Evolutionary conservation across 805 yeast genomes (phyloP), one percentile per base, ranked within the genome.

Genomic region (Wickerhamiella occidentalis): DNA sequence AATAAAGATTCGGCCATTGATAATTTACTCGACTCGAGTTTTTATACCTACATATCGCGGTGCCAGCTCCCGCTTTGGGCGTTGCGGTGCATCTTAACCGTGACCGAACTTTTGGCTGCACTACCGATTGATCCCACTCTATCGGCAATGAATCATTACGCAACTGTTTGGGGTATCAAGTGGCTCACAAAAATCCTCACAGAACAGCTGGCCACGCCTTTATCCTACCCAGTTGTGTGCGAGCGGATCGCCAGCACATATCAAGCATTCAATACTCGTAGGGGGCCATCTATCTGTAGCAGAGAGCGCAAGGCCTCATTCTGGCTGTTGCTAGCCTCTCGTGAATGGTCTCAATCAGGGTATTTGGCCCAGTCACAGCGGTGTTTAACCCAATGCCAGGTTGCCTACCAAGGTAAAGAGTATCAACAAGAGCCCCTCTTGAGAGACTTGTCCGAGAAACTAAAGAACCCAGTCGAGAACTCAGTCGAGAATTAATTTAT

Each of bases 301-400:
- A 11, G 44, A 11, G 49, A 61, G 59, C 72, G 96, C 49, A 86
- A 86, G 60, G 77, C 87, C 1, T 77, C 85, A 0, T 70, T 88
- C 25, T 87, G 95, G 85, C 73, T 74, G 55, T 61, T 87, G 23
- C 61, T 87, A 23, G 80, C 95, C 0, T 81, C 86, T 6, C 75
- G 75, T 50, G 84, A 82, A 59, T 79, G 95, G 82, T 71, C 72
- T 13, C 67, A 57, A 30, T 55, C 64, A 1, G 56, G 53, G 28
- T 57, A 56, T 21, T 46, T 41, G 37, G 47, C 29, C 6, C 66
- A 68, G 51, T 64, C 64, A 1, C 53, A 55, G 41, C 29, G 60
- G 26, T 65, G 68, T 40, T 40, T 49, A 13, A n/a, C 19, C 22
- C 33, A 35, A 26, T 45, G 47, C 25, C 22, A 35, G 33, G 11